Conservation (phyloP, 2,329 filamentous ascomycete species). For the Xylaria sp. region DNA sequence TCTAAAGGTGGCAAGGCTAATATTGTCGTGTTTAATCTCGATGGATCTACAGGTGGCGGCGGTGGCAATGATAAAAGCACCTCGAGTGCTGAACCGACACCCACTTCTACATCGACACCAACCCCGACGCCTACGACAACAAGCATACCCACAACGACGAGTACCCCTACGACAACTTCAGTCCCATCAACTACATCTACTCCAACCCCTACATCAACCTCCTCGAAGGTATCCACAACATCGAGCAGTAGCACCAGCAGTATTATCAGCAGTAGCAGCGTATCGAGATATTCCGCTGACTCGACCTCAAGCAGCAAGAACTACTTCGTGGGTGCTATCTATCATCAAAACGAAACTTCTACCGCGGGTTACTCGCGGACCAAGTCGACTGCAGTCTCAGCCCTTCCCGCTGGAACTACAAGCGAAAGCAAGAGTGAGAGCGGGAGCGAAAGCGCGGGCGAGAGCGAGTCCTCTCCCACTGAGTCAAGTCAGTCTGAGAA, state of each 20-base stretch:
- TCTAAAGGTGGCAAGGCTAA: conserved; percentile 68
- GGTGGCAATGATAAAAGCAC: conserved; percentile 29
- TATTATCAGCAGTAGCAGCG: background rate
- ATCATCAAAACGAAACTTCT: conserved; percentile 56
- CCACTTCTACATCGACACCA: conserved; percentile 34
- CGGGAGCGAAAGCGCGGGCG: conserved; percentile 16
- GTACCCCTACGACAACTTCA: conserved; percentile 23
- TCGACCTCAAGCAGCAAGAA: conserved; percentile 28
- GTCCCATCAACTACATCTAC: conserved; percentile 17
- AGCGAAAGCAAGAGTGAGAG: conserved; percentile 28
- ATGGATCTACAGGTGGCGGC: conserved; percentile 44
- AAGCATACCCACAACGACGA: conserved; percentile 28
- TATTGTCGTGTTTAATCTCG: conserved; percentile 65
- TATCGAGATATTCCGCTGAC: conserved; percentile 20
- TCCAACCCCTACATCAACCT: conserved; percentile 5
- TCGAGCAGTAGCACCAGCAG: background rate
- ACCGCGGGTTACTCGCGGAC: conserved; percentile 22
- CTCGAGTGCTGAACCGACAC: conserved; percentile 28
- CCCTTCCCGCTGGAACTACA: conserved; percentile 18
- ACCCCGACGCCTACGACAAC: conserved; percentile 34
- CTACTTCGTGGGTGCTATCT: conserved; percentile 53
- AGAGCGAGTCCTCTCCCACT: conserved; percentile 39
- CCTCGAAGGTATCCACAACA: conserved; percentile 8
- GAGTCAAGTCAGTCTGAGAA: conserved; percentile 53
- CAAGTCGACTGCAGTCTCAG: conserved; percentile 37